Conservation (phyloP, 371 early-diverging fungal species). For the Syncephalastrum contaminatum region DNA sequence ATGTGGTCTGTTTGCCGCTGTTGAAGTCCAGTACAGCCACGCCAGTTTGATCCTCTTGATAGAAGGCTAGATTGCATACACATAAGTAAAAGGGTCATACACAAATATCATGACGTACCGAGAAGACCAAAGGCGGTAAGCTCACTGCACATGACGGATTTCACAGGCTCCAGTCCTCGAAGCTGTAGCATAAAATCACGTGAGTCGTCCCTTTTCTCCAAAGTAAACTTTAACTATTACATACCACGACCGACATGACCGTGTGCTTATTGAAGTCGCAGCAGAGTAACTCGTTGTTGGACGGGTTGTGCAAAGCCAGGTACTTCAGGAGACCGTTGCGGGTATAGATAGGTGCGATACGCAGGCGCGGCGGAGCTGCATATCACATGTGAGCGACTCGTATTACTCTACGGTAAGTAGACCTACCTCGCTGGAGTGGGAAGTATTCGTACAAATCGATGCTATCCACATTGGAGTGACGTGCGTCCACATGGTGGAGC, state of each 20-base stretch:
- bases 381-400: not conserved
- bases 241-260: slow-evolving; percentile 52
- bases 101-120: slow-evolving; percentile 11
- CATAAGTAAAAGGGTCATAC: not conserved
- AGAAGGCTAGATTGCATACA: slow-evolving; percentile 47
- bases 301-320: slow-evolving; percentile 68
- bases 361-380: slow-evolving; percentile 58
- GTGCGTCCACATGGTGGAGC: slow-evolving; percentile 61
- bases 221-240: slow-evolving; percentile 3
- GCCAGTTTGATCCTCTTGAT: slow-evolving; percentile 56
- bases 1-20: slow-evolving; percentile 49
- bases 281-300: slow-evolving; percentile 64
- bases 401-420: not conserved
- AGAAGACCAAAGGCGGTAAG: slow-evolving; percentile 41
- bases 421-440: slow-evolving; percentile 58
- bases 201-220: not conserved
- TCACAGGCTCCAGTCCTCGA: slow-evolving; percentile 55
- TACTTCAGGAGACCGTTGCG: slow-evolving; percentile 36
- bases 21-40: slow-evolving; percentile 66
- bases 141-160: slow-evolving; percentile 56
- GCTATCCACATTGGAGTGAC: slow-evolving; percentile 55
- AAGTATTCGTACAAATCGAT: slow-evolving; percentile 79
- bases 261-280: slow-evolving; percentile 60
- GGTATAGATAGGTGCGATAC: slow-evolving; percentile 50
- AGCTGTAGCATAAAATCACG: slow-evolving; percentile 12